A percentile compares a stretch with the other conserved stretches of the same genome.
phyloP scores from a whole-genome alignment of 768 basidiomycete genomes.

The Cubamyces lactineus region DNA sequence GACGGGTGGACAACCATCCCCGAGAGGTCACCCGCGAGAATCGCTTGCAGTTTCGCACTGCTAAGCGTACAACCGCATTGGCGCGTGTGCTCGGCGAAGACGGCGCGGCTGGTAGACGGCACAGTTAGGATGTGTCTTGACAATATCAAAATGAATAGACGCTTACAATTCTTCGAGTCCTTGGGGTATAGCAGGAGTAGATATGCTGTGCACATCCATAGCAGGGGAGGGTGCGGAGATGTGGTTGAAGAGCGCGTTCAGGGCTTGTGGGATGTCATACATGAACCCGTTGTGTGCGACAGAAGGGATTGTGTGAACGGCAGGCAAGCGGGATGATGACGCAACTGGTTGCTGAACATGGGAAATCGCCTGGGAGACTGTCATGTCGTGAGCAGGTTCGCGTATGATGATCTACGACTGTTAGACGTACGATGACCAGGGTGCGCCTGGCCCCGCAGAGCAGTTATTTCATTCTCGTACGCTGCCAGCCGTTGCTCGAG shows the following conservation, averaged over 20 bases:
- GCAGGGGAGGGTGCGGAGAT: constrained; percentile 15
- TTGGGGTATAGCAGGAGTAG: constrained; percentile 12
- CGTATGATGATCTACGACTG: not conserved
- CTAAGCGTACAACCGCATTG: constrained; percentile 29
- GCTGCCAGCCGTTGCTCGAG: constrained; percentile 27
- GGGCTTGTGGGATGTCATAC: constrained; percentile 16
- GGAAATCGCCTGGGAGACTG: not conserved
- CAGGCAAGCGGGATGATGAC: constrained; percentile 4
- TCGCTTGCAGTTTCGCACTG: constrained; percentile 28
- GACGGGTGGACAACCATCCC: constrained; percentile 30
- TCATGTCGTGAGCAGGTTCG: not conserved
- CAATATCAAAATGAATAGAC: not conserved
- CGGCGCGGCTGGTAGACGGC: constrained; percentile 22
- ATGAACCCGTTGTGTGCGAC: not conserved
- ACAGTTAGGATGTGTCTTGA: not conserved
- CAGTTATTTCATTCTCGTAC: constrained; percentile 20
- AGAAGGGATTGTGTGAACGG: not conserved
- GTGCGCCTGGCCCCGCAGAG: constrained; percentile 8
- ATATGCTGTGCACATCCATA: constrained; percentile 13
- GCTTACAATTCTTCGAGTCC: constrained; percentile 27
- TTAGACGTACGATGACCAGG: not conserved
- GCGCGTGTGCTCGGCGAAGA: constrained; percentile 28
- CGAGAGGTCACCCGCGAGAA: constrained; percentile 29
- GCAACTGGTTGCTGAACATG: constrained; percentile 8
- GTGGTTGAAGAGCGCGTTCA: constrained; percentile 13